phyloP scores from a whole-genome alignment of 306 rosid genomes.

The Albizia julibrissin region DNA sequence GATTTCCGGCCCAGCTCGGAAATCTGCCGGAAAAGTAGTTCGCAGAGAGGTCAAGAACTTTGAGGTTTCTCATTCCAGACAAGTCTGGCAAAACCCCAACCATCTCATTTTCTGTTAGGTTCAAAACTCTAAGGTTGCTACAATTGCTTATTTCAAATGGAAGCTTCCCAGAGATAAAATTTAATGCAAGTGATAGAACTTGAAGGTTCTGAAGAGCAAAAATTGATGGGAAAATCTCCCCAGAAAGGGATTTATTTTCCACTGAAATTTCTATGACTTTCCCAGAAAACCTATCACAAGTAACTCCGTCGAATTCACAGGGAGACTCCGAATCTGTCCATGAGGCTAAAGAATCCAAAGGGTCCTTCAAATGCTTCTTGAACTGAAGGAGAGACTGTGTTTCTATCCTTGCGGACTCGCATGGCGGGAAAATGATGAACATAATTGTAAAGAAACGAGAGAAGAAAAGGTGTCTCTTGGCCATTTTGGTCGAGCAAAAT shows the following conservation, averaged over 20 bases:
- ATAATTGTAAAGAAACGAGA: conserved; percentile 29
- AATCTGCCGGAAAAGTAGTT: conserved; percentile 62
- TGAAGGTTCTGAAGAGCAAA: conserved; percentile 53
- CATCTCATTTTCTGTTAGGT: conserved; percentile 58
- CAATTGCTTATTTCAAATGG: conserved; percentile 55
- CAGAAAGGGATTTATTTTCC: conserved; percentile 64
- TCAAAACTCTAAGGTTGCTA: conserved; percentile 62
- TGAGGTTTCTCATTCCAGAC: conserved; percentile 57
- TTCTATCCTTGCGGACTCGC: conserved; percentile 49
- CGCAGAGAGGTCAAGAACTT: conserved; percentile 68
- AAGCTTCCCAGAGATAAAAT: conserved; percentile 63
- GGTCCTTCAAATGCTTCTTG: conserved; percentile 72
- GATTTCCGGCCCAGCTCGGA: conserved; percentile 79
- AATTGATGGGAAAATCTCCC: conserved; percentile 64
- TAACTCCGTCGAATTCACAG: conserved; percentile 67
- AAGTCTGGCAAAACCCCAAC: conserved; percentile 71
- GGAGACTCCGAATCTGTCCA: conserved; percentile 68
- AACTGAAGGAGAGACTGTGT: conserved; percentile 62
- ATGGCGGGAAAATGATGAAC: conserved; percentile 53
- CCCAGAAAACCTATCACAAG: conserved; percentile 54
- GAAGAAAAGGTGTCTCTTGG: conserved; percentile 27
- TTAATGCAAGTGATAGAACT: conserved; percentile 59
- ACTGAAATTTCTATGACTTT: conserved; percentile 63
- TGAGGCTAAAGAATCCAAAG: conserved; percentile 52
- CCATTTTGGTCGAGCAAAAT: conserved; percentile 55